These are phyloP conservation scores for Cercophora samala DNA, from an alignment of 495 filamentous ascomycete species.

Conservation along the genomic window DNA sequence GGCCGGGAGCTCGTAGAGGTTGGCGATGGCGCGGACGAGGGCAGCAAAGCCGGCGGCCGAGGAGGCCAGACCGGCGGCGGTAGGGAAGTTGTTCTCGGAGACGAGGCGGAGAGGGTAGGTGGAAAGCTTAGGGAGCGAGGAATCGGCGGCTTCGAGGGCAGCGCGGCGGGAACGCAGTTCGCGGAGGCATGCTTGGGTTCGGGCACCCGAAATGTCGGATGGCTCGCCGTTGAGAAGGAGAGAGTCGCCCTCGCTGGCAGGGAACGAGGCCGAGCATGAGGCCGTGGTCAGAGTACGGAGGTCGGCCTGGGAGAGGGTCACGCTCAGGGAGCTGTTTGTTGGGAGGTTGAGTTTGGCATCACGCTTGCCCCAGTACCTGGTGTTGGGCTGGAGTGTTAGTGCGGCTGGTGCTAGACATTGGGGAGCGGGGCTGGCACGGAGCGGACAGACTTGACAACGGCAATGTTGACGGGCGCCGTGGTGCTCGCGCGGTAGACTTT, in stretches of 20 bases:
- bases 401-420: constrained; percentile 18
- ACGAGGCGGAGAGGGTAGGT: constrained; percentile 73
- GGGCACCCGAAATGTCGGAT: constrained; percentile 80
- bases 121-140: constrained; percentile 73
- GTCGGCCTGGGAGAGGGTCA: constrained; percentile 91
- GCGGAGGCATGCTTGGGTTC: constrained; percentile 86
- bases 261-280: constrained; percentile 76
- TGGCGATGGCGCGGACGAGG: constrained; percentile 84
- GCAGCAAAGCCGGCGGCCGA: constrained; percentile 95
- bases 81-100: constrained; percentile 97
- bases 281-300: constrained; percentile 95
- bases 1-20: constrained; percentile 80
- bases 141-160: constrained; percentile 65
- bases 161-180: constrained; percentile 75
- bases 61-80: constrained; percentile 89
- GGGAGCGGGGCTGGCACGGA: constrained; percentile 11
- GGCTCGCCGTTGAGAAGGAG: constrained; percentile 79
- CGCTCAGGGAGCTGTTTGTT: constrained; percentile 93
- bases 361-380: constrained; percentile 96
- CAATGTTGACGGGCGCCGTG: constrained; percentile 97
- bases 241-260: constrained; percentile 57
- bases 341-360: constrained; percentile 90
- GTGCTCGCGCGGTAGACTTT: constrained; percentile 85
- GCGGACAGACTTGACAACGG: constrained; percentile 81
- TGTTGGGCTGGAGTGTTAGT: constrained; percentile 10